phyloP scores from a whole-genome alignment of 148 eudicot species.

The Mesembryanthemum crystallinum region DNA sequence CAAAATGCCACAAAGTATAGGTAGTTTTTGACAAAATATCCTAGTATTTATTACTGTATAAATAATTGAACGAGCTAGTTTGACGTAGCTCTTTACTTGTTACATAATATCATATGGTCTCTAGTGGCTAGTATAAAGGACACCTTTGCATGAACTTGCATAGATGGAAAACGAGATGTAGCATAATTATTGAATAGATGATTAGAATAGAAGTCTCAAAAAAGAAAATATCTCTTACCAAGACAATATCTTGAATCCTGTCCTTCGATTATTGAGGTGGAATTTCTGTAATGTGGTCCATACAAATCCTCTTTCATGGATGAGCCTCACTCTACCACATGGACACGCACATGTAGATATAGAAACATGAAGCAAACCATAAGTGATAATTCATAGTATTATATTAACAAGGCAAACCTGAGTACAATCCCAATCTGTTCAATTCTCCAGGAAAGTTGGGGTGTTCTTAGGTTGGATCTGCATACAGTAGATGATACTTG shows the following conservation, averaged over 20 bases:
- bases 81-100: too few species aligned
- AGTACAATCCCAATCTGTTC: constrained; percentile 5
- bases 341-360: not conserved
- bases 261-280: not conserved
- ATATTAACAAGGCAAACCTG: not conserved
- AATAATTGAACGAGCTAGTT: too few species aligned
- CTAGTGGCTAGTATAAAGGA: too few species aligned
- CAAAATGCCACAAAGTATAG: too few species aligned
- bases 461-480: constrained; percentile 4
- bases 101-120: too few species aligned
- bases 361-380: not conserved
- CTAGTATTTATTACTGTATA: too few species aligned
- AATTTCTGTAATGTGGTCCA: not conserved
- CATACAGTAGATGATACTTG: not conserved
- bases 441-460: not conserved
- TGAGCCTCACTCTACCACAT: not conserved
- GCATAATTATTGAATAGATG: not conserved
- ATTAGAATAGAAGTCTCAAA: not conserved
- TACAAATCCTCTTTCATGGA: not conserved
- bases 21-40: too few species aligned
- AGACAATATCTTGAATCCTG: not conserved
- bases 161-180: not conserved
- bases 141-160: not conserved
- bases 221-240: not conserved
- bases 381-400: not conserved